phyloP scores from a whole-genome alignment of 345 rosid species.

The Citrus inodora region DNA sequence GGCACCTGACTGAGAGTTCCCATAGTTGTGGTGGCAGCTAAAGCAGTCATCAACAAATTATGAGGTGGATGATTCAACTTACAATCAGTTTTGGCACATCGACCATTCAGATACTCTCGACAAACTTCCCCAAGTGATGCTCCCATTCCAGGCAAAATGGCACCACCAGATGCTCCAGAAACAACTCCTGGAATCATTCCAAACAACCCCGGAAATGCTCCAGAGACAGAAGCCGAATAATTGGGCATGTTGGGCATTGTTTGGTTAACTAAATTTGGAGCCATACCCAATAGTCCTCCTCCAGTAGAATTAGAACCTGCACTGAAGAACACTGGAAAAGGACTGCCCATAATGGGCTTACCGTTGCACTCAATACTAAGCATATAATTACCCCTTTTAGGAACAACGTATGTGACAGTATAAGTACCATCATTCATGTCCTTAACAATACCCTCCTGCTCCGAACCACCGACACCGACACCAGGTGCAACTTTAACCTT shows the following conservation, averaged over 20 bases:
- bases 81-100: constrained; percentile 78
- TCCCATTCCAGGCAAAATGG: constrained; percentile 90
- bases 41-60: constrained; percentile 86
- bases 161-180: constrained; percentile 92
- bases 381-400: constrained; percentile 98
- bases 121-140: constrained; percentile 98
- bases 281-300: constrained; percentile 71
- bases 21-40: constrained; percentile 91
- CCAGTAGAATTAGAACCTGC: constrained; percentile 68
- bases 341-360: constrained; percentile 88
- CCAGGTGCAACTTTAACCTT: constrained; percentile 83
- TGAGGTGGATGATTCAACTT: constrained; percentile 91
- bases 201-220: constrained; percentile 84
- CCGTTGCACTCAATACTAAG: constrained; percentile 84
- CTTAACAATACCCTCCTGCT: constrained; percentile 88
- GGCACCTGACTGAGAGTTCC: constrained; percentile 91
- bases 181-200: constrained; percentile 97
- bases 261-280: constrained; percentile 81
- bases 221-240: constrained; percentile 93
- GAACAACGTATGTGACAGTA: constrained; percentile 85
- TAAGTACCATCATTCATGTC: constrained; percentile 94
- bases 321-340: constrained; percentile 97
- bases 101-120: constrained; percentile 84
- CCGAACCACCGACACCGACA: constrained; percentile 89
- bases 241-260: constrained; percentile 99